A percentile compares a stretch with the other conserved stretches of the same genome.
These are phyloP conservation scores for Trichophyton verrucosum DNA, from an alignment of 2,329 filamentous ascomycete genomes.

Conservation along the genomic window DNA sequence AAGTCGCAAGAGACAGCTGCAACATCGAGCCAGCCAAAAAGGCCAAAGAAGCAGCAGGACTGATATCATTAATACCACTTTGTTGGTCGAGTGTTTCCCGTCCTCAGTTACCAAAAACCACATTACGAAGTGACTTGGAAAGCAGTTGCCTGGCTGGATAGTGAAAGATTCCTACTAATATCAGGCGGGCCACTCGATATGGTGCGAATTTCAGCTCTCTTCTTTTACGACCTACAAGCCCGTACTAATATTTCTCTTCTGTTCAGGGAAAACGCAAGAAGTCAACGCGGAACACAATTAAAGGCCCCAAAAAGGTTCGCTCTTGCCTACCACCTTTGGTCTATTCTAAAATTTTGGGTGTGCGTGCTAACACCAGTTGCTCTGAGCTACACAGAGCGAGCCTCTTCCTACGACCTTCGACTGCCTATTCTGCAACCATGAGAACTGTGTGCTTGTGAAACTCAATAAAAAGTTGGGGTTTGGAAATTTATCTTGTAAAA, in stretches of 20 bases:
- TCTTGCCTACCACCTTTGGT: slow-evolving; percentile 4
- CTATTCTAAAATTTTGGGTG: neutral
- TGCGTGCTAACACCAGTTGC: neutral
- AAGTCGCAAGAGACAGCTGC: neutral
- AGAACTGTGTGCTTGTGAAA: slow-evolving; percentile 80
- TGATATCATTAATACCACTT: neutral
- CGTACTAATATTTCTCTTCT: neutral
- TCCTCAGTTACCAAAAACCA: neutral
- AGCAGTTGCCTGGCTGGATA: neutral
- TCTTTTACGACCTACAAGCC: neutral
- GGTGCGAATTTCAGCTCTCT: neutral
- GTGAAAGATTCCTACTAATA: neutral
- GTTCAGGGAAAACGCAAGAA: slow-evolving; percentile 79
- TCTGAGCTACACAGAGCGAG: slow-evolving; percentile 26
- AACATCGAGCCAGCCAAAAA: neutral
- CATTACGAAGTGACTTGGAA: neutral
- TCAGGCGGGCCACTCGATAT: neutral
- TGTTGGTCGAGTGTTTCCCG: neutral
- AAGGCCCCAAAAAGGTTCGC: slow-evolving; percentile 52
- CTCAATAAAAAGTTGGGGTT: slow-evolving; percentile 87
- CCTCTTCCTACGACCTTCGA: slow-evolving; percentile 64
- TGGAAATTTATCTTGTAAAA: slow-evolving; percentile 75
- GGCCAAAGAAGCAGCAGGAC: neutral
- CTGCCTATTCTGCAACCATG: slow-evolving; percentile 97
- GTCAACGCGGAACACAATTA: slow-evolving; percentile 57